These are phyloP conservation scores for Penicillium carneum DNA, from an alignment of 2,329 filamentous ascomycete genomes.

Conservation along the genomic window DNA sequence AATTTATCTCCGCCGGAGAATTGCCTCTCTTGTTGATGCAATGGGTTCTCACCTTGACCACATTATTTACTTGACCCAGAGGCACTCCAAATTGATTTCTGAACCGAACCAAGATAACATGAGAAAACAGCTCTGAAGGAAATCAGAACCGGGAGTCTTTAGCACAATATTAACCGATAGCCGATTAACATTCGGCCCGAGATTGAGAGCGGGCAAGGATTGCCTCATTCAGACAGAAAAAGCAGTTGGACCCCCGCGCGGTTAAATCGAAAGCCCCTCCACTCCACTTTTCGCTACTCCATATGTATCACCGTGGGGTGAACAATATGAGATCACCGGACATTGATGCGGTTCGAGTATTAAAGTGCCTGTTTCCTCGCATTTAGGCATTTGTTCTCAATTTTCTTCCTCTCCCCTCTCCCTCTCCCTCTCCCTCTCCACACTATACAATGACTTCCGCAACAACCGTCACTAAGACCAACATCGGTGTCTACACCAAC, in stretches of 20 bases:
- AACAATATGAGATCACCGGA: constrained; percentile 16
- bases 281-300: constrained; percentile 30
- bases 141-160: background rate
- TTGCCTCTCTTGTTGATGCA: constrained; percentile 5
- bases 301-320: constrained; percentile 22
- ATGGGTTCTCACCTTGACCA: background rate
- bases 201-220: constrained; percentile 10
- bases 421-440: background rate
- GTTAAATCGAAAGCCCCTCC: constrained; percentile 34
- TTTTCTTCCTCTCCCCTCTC: constrained; percentile 15
- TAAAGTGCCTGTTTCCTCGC: constrained; percentile 26
- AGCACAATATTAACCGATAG: constrained; percentile 29
- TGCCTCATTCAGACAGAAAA: constrained; percentile 17
- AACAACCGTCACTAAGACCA: constrained; percentile 70
- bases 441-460: constrained; percentile 40
- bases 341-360: constrained; percentile 7
- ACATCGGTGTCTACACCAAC: constrained; percentile 97
- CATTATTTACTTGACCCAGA: background rate
- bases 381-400: constrained; percentile 19
- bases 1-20: constrained; percentile 13
- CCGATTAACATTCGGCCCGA: constrained; percentile 31
- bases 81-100: background rate
- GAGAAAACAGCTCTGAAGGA: background rate
- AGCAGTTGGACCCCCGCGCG: constrained; percentile 29
- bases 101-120: background rate